Base-by-base conservation (phyloP, 1,284 basidiomycete genomes). In the Limonomyces culmigenus region DNA sequence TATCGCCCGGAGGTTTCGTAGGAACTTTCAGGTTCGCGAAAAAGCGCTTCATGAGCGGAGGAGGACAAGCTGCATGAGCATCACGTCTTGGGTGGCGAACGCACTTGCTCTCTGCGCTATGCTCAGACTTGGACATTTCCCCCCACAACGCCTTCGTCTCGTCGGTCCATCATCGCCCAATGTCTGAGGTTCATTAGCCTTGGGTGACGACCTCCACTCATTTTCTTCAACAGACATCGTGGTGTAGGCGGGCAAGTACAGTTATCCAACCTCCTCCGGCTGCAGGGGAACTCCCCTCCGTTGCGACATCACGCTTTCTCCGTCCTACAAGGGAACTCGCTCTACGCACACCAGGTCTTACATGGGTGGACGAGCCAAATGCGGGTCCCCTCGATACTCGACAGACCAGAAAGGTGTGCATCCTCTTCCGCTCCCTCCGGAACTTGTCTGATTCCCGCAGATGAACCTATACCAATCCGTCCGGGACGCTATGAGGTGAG, bases 381-480 rank as follows among this genome's bases (percentile, higher is more conserved):
- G 42, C 59, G 15, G 55, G 52, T 17, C 50, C 62, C 5, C 46
- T 57, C 42, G 73, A 69, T 29, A 83, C 80, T 17, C 68, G 81
- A 35, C 83, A 88, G 55, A 87, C 84, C 17, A 67, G 84, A 39
- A 85, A 86, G 59, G 23, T n/a, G n/a, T 27, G 23, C 23, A n/a
- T n/a, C n/a, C 8, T 27, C 8, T 27, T 27, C 8, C 8, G n/a
- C n/a, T 27, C n/a, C n/a, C n/a, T 27, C 8, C 23, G 8, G 15
- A 32, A 32, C 16, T 32, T 6, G 16, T 32, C 30, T 32, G 30
- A 27, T 8, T 27, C n/a, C 67, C 84, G 39, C 84, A 86, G 59
- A 89, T 89, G 84, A 92, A 91, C 50, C 60, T 78, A 42, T 89
- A 88, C 52, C 87, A 91, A 51, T 79, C 87, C 1, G 68, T 92